Conservation (phyloP, 805 yeast genomes). For the Yarrowia deformans region DNA sequence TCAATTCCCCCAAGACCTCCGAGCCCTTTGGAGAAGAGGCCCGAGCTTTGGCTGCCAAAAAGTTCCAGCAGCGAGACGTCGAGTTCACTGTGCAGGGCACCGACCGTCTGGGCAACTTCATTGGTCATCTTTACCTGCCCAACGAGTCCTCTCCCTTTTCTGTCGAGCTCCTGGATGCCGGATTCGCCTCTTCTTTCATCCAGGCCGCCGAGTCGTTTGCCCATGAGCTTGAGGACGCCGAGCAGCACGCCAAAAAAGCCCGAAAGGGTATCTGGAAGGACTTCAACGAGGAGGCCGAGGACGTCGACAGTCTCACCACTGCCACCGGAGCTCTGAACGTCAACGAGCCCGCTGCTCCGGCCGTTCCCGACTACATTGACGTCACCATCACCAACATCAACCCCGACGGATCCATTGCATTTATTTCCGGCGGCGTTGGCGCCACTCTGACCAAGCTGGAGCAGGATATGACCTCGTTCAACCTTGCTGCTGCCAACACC, state of each 20-base stretch:
- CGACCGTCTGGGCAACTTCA: slow-evolving; percentile 82
- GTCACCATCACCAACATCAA: slow-evolving; percentile 49
- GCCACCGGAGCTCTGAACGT: slow-evolving; percentile 29
- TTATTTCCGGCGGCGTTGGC: slow-evolving; percentile 44
- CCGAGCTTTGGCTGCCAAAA: slow-evolving; percentile 59
- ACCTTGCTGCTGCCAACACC: slow-evolving; percentile 48
- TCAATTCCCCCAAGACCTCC: slow-evolving; percentile 55
- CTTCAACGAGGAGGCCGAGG: slow-evolving; percentile 40
- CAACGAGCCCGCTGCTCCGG: slow-evolving; percentile 41
- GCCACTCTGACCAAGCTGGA: slow-evolving; percentile 43
- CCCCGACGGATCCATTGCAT: slow-evolving; percentile 46
- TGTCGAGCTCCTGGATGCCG: slow-evolving; percentile 35
- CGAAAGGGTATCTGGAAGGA: slow-evolving; percentile 70
- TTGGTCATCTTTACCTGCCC: slow-evolving; percentile 69
- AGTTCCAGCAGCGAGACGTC: slow-evolving; percentile 74
- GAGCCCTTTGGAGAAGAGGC: slow-evolving; percentile 58
- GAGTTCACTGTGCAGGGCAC: slow-evolving; percentile 70
- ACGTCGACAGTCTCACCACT: slow-evolving; percentile 32
- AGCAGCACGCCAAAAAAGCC: slow-evolving; percentile 62
- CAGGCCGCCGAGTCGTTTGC: slow-evolving; percentile 53
- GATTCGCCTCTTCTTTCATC: slow-evolving; percentile 46
- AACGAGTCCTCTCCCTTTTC: slow-evolving; percentile 57
- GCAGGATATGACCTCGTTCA: slow-evolving; percentile 46
- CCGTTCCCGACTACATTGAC: slow-evolving; percentile 49
- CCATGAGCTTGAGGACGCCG: slow-evolving; percentile 64